Conservation (phyloP, 2,329 filamentous ascomycete genomes). For the Xylariaceae sp. region DNA sequence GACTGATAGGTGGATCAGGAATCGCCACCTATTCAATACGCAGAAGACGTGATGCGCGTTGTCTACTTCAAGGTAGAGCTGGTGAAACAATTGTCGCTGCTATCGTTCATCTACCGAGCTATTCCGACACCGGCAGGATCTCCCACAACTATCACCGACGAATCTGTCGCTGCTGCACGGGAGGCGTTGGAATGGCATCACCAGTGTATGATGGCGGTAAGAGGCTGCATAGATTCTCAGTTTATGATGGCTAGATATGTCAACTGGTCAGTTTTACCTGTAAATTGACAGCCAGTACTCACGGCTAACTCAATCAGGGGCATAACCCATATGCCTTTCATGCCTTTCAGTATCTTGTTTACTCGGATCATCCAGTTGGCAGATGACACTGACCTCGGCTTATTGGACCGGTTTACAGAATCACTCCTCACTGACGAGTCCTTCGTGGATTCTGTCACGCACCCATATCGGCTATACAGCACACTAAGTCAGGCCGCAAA, state of each 20-base stretch:
- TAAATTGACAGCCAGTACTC: background rate
- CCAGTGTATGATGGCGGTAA: conserved; percentile 29
- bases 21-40: background rate
- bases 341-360: conserved; percentile 38
- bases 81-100: conserved; percentile 34
- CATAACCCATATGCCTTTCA: conserved; percentile 36
- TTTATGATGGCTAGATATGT: conserved; percentile 35
- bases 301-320: conserved; percentile 28
- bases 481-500: conserved; percentile 34
- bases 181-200: conserved; percentile 35
- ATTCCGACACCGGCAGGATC: conserved; percentile 20
- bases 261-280: conserved; percentile 28
- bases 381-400: conserved; percentile 22
- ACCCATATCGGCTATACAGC: conserved; percentile 34
- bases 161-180: conserved; percentile 33
- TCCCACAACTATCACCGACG: conserved; percentile 20
- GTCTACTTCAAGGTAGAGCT: conserved; percentile 35
- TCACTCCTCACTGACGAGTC: conserved; percentile 27
- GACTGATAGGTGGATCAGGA: conserved; percentile 4
- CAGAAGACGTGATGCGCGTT: conserved; percentile 25
- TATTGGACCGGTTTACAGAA: conserved; percentile 31
- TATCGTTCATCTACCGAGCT: conserved; percentile 34
- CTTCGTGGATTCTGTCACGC: conserved; percentile 22
- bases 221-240: conserved; percentile 14
- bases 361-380: conserved; percentile 29